phyloP scores from a whole-genome alignment of 1,284 basidiomycete species.

The Ustilago crameri region DNA sequence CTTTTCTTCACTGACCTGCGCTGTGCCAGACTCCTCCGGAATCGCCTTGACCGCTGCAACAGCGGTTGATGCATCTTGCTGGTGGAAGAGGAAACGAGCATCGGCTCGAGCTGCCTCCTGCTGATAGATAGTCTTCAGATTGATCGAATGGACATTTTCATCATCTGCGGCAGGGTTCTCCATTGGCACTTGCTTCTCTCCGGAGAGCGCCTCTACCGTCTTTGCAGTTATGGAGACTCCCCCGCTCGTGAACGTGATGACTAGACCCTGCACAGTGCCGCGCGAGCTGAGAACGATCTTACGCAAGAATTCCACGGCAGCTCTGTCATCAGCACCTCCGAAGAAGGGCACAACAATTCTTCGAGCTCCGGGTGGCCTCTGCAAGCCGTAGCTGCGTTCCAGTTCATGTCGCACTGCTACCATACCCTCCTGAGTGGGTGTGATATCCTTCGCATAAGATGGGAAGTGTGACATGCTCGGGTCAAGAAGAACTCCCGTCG shows the following conservation, averaged over 20 bases:
- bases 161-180: conserved; percentile 19
- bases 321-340: conserved; percentile 51
- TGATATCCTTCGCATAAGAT: background rate
- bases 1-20: background rate
- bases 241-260: conserved; percentile 24
- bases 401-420: conserved; percentile 13
- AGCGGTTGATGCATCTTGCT: conserved; percentile 27
- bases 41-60: conserved; percentile 16
- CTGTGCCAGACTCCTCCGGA: too few relatives aligned
- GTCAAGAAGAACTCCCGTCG: conserved; percentile 44
- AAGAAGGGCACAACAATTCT: conserved; percentile 51
- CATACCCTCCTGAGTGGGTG: background rate
- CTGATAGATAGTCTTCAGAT: conserved; percentile 44
- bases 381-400: conserved; percentile 20
- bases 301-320: conserved; percentile 39
- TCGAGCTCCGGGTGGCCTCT: conserved; percentile 12
- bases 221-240: background rate
- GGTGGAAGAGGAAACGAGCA: conserved; percentile 43
- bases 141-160: conserved; percentile 35
- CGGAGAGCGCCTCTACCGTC: background rate
- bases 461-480: conserved; percentile 25
- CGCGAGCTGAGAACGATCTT: conserved; percentile 22
- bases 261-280: conserved; percentile 39
- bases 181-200: background rate
- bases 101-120: conserved; percentile 38